Base-by-base conservation (phyloP, 257 asterid genomes). In the Voacanga thouarsii region DNA sequence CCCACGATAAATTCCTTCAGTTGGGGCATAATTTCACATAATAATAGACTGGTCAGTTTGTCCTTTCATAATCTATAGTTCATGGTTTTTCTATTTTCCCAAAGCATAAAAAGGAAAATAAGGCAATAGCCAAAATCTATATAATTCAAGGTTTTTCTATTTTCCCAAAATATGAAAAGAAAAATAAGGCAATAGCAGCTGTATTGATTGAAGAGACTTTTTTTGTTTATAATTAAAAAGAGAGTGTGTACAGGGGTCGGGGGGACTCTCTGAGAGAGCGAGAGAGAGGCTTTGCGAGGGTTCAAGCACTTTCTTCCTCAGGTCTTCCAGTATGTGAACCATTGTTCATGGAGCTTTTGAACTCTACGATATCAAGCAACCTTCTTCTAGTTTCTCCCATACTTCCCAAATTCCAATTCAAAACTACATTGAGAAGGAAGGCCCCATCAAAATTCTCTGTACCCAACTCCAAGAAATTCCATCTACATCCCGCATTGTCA, bases 341-440 rank as follows among this genome's bases (percentile, higher is more conserved):
- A 41, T 41, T 44, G 12, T 21, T 9, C n/a, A 69, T 80, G 83
- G 83, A 67, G 71, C 44, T 75, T 69, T 64, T 81, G 12, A 86
- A 63, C 77, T 61, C 71, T 68, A 77, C 77, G 64, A 78, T 83
- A 79, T 77, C 89, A 12, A 60, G 47, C 74, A 82, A 61, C 75
- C 74, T 55, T 81, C 85, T 57, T 81, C 85, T 57, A 21, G 11
- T 71, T 61, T 79, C 79, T 66, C 76, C 86, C 24, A 39, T 80
- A 39, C 45, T 75, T 80, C 85, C 89, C 37, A 78, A 76, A 30
- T 71, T 77, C 45, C 76, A 85, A 37, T 78, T 78, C 15, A 83
- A 67, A 78, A 79, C 75, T 55, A 43, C 80, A 79, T 80, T 83
- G 89, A 90, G 65, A 81, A 80, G 61, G 74, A 84, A 60, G 71